Evolutionary conservation across 1,284 basidiomycete genomes (phyloP), one percentile per base, ranked within the genome.

Genomic region (Ganoderma resinaceum): DNA sequence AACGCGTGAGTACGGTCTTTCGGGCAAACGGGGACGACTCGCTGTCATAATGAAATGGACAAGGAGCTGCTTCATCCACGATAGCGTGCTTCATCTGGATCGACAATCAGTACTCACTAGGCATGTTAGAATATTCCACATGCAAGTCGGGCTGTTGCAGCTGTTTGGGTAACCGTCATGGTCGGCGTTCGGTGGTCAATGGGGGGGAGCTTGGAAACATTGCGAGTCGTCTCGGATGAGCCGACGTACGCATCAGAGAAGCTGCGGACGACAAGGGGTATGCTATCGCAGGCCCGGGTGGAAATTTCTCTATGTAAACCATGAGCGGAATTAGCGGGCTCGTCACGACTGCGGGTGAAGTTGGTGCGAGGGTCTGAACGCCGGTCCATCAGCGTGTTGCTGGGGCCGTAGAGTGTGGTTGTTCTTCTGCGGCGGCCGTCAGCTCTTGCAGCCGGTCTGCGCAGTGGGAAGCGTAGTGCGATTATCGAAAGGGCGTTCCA

Each of bases 391-490:
- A n/a, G n/a, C n/a, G n/a, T n/a, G n/a, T 18, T 29, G 52, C 33
- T 29, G 16, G 52, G 18, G 52, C 29, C 29, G 52, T n/a, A 31
- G 46, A 49, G 9, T 49, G 26, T 26, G 12, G 52, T 20, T 7
- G 14, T 14, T 6, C 52, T 33, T 52, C 46, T 52, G 12, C 16
- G 53, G 53, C n/a, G 26, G 7, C 29, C 53, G 11, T 4, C 53
- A 3, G 20, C 53, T n/a, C 3, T 58, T n/a, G 37, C 20, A n/a
- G 20, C 33, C 55, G 0, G 20, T 14, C 1, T 37, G 55, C 55
- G 55, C 55, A 58, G 55, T 37, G 18, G 55, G 55, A 37, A 58
- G 14, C 29, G 29, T 33, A 31, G 52, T 55, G 52, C 52, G 46
- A 14, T 52, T 52, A 52, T 52, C 46, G 46, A 52, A 26, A 26